Conservation (phyloP, 768 basidiomycete genomes). For the Lanmaoa pseudosensibilis region DNA sequence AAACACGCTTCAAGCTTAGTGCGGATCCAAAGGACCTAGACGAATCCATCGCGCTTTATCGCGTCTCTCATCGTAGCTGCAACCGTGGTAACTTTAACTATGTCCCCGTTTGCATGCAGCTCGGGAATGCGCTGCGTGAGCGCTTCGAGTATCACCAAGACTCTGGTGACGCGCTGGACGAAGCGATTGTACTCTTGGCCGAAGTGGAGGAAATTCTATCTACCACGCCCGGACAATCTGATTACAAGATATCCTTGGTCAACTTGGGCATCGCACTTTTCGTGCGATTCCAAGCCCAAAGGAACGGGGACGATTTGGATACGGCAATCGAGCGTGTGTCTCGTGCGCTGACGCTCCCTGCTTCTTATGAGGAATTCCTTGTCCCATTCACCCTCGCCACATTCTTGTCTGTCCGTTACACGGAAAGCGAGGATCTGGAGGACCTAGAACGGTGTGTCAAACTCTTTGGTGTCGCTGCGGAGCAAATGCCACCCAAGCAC, state of each 20-base stretch:
- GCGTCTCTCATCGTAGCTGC: slow-evolving; percentile 11
- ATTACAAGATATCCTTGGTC: slow-evolving; percentile 6
- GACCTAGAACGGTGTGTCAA: slow-evolving; percentile 20
- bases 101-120: slow-evolving; percentile 10
- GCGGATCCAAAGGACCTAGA: slow-evolving; percentile 19
- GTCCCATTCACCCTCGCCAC: slow-evolving; percentile 8
- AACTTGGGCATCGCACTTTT: slow-evolving; percentile 16
- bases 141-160: slow-evolving; percentile 8
- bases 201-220: slow-evolving; percentile 19
- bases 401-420: slow-evolving; percentile 11
- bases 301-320: slow-evolving; percentile 13
- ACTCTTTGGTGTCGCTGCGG: slow-evolving; percentile 8
- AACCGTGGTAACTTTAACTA: slow-evolving; percentile 9
- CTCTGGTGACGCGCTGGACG: slow-evolving; percentile 20
- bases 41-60: slow-evolving; percentile 21
- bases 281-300: slow-evolving; percentile 16
- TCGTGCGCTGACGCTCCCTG: slow-evolving; percentile 11
- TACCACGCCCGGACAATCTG: background rate
- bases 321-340: slow-evolving; percentile 13
- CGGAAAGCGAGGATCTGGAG: background rate
- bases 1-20: slow-evolving; percentile 11
- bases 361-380: slow-evolving; percentile 3
- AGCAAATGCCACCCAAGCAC: slow-evolving; percentile 17
- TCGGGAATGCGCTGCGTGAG: slow-evolving; percentile 16
- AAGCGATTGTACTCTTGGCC: slow-evolving; percentile 23